Evolutionary conservation across 495 filamentous ascomycete genomes (phyloP), one percentile per base, ranked within the genome.

Genomic region (Penicillium egyptiacum): DNA sequence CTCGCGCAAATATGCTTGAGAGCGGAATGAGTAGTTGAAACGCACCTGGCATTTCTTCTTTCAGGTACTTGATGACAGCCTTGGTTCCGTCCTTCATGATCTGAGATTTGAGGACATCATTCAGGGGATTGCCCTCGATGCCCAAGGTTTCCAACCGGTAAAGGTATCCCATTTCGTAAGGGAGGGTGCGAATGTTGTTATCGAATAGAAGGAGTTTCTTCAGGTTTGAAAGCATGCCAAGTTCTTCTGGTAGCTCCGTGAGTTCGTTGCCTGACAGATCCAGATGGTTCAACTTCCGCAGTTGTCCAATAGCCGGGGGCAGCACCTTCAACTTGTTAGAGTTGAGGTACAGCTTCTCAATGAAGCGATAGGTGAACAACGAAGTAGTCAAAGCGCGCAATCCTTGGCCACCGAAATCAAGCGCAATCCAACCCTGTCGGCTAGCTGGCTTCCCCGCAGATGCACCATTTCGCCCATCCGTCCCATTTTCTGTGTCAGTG

Each of bases 401-500:
- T 30, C 91, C 92, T 75, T 97, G 95, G 1, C 92, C 94, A 64
- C 92, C 92, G 64, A 97, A 85, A 77, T 99, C 94, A 42, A 99
- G 74, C 42, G 90, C 88, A 63, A 87, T 79, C 94, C 94, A 98
- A 62, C 90, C 86, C 67, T 96, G 91, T 52, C 89, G 77, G 56
- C 86, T 77, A 20, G 81, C 72, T 63, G 83, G 75, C 37, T 84
- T 82, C 44, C 78, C 71, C 53, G 80, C 78, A 42, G 73, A 59
- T 69, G 82, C 68, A 66, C 82, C 77, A 75, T 88, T 83, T 63
- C 87, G 75, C 53, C 83, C 84, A 44, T 87, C 82, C 53, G 74
- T 74, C 4, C 81, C 80, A 26, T 75, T 72, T 56, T 92, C 89
- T 53, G 85, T 46, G 55, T 87, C 82, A 48, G 80, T 77, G 39